phyloP scores from a whole-genome alignment of 2,329 filamentous ascomycete genomes.

The Alternaria angustiovoidea region DNA sequence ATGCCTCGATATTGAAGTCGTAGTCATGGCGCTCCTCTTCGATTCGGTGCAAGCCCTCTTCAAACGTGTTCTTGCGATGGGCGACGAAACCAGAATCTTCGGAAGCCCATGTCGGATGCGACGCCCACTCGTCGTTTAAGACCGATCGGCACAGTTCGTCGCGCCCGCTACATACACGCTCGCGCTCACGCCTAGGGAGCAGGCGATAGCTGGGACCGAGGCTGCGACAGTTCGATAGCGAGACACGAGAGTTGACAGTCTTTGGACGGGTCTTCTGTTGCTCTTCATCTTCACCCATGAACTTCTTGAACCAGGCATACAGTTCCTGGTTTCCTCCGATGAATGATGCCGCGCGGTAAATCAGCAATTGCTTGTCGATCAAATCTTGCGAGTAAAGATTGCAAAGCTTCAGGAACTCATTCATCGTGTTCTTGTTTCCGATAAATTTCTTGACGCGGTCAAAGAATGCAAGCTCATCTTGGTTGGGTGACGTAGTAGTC shows the following conservation, averaged over 20 bases:
- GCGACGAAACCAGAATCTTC: slow-evolving; percentile 98
- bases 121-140: slow-evolving; percentile 97
- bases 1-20: slow-evolving; percentile 97
- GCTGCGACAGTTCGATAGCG: slow-evolving; percentile 93
- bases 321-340: slow-evolving; percentile 89
- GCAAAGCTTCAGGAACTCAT: slow-evolving; percentile 95
- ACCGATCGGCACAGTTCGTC: slow-evolving; percentile 94
- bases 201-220: slow-evolving; percentile 94
- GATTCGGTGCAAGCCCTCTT: slow-evolving; percentile 93
- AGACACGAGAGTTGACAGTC: slow-evolving; percentile 82
- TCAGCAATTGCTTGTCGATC: slow-evolving; percentile 83
- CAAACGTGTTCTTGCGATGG: slow-evolving; percentile 93
- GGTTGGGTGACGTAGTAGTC: slow-evolving; percentile 73
- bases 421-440: slow-evolving; percentile 88
- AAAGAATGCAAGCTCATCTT: slow-evolving; percentile 92
- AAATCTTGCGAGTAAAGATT: slow-evolving; percentile 94
- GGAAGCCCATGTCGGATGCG: slow-evolving; percentile 97
- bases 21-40: slow-evolving; percentile 99
- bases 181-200: slow-evolving; percentile 86
- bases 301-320: slow-evolving; percentile 86
- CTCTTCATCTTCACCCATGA: slow-evolving; percentile 78
- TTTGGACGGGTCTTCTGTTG: slow-evolving; percentile 58
- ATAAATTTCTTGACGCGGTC: slow-evolving; percentile 97
- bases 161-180: slow-evolving; percentile 90
- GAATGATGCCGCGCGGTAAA: slow-evolving; percentile 83